These are phyloP conservation scores for Protomyces inundatus DNA, from an alignment of 1,139 yeast species.

Conservation along the genomic window DNA sequence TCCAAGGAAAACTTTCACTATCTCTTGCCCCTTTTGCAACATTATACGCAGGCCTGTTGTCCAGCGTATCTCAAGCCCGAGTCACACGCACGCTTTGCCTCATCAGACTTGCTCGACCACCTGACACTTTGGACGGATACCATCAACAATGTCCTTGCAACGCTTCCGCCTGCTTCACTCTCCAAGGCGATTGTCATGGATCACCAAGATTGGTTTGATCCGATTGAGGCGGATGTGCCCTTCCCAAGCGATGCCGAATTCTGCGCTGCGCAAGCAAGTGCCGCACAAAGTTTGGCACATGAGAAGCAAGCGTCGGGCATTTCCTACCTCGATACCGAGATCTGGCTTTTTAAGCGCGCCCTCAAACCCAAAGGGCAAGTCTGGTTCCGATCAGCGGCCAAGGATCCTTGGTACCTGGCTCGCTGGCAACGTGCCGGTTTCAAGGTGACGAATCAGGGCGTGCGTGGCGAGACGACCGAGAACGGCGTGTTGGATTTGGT, in stretches of 20 bases:
- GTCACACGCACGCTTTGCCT: conserved; percentile 50
- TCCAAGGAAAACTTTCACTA: conserved; percentile 74
- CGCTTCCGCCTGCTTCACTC: conserved; percentile 57
- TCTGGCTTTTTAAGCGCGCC: conserved; percentile 53
- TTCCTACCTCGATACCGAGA: conserved; percentile 49
- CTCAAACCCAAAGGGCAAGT: conserved; percentile 66
- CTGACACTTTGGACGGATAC: conserved; percentile 76
- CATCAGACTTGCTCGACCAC: conserved; percentile 48
- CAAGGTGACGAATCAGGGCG: conserved; percentile 53
- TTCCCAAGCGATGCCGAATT: conserved; percentile 44
- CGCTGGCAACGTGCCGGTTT: conserved; percentile 66
- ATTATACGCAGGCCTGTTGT: conserved; percentile 59
- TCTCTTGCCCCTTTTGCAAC: conserved; percentile 60
- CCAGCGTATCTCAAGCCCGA: conserved; percentile 66
- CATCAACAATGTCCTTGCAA: conserved; percentile 64
- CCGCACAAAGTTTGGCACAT: conserved; percentile 37
- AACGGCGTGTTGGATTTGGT: conserved; percentile 50
- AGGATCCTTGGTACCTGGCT: conserved; percentile 69
- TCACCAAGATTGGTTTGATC: conserved; percentile 78
- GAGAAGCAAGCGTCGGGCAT: conserved; percentile 48
- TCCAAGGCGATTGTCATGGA: conserved; percentile 82
- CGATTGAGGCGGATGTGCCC: background rate
- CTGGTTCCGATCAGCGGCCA: conserved; percentile 68
- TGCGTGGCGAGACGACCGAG: conserved; percentile 31
- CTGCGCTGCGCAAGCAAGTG: background rate